A percentile compares a stretch with the other conserved stretches of the same genome.
Evolutionary conservation across 805 yeast species (phyloP).

Genomic region (Tetrapisispora nanseiensis): DNA sequence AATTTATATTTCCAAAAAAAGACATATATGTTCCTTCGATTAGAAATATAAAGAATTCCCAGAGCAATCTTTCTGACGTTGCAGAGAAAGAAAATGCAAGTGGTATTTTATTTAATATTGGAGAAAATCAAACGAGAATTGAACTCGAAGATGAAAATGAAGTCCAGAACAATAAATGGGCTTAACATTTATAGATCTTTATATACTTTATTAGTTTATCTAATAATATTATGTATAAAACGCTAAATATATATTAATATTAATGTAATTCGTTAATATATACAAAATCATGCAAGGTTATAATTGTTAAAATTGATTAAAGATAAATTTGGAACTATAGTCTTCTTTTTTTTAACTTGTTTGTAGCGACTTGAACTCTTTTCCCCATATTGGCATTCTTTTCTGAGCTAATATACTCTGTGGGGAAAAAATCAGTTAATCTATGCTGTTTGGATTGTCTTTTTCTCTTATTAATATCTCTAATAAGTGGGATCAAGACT

Average conservation of each 20-base stretch:
- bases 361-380: constrained; percentile 50
- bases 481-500: constrained; percentile 73
- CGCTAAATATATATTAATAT: background rate
- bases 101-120: constrained; percentile 1
- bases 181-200: constrained; percentile 1
- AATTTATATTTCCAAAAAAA: background rate
- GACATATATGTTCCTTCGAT: background rate
- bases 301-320: background rate
- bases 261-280: too few relatives aligned
- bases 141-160: constrained; percentile 2
- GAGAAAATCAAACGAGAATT: background rate
- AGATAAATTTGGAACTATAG: constrained; percentile 6
- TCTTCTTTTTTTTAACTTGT: constrained; percentile 31
- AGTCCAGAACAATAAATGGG: constrained; percentile 3
- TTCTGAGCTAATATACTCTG: constrained; percentile 39
- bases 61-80: background rate
- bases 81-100: background rate
- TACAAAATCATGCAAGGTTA: too few relatives aligned
- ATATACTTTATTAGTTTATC: background rate
- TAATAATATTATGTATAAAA: background rate
- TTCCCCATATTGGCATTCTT: constrained; percentile 46
- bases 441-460: constrained; percentile 48
- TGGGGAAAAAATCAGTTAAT: constrained; percentile 59
- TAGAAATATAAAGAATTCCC: background rate
- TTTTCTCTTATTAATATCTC: constrained; percentile 59